These are phyloP conservation scores for Geotrichum cucujoidarum DNA, from an alignment of 1,139 yeast species.

Conservation along the genomic window DNA sequence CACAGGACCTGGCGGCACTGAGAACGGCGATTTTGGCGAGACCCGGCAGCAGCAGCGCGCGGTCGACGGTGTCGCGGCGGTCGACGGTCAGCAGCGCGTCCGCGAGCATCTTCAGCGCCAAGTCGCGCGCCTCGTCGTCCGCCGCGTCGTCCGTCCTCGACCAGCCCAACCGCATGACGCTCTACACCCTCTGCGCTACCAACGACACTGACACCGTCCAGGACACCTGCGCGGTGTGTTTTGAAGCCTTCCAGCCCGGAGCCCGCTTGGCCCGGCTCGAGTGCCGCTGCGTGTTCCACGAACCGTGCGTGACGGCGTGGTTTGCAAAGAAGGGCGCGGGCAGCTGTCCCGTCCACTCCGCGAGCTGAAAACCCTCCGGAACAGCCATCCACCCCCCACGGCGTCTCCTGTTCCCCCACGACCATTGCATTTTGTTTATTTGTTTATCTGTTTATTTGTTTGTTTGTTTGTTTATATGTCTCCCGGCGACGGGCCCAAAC, in stretches of 20 bases:
- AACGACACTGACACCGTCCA: constrained; percentile 22
- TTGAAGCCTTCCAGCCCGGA: constrained; percentile 80
- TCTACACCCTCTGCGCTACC: constrained; percentile 53
- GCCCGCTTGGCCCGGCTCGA: constrained; percentile 87
- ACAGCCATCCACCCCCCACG: no score
- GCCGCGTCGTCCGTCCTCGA: constrained; percentile 53
- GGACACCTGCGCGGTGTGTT: constrained; percentile 83
- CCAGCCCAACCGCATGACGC: constrained; percentile 73
- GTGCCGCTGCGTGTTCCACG: constrained; percentile 90
- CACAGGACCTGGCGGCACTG: constrained; percentile 55
- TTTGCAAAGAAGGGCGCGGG: constrained; percentile 77
- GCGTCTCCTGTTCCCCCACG: no score
- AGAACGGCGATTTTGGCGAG: constrained; percentile 31
- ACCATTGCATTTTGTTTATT: no score
- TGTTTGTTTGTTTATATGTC: no score
- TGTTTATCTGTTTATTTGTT: no score
- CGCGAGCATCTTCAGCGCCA: no score
- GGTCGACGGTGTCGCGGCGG: background rate
- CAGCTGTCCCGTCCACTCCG: constrained; percentile 76
- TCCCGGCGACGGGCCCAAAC: no score
- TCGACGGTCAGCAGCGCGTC: no score
- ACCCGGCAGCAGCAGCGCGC: background rate
- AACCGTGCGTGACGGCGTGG: constrained; percentile 86
- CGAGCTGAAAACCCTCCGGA: no score
- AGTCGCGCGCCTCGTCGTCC: no score